Base-by-base conservation (phyloP, 2,329 filamentous ascomycete genomes). In the Dendryphion nanum region DNA sequence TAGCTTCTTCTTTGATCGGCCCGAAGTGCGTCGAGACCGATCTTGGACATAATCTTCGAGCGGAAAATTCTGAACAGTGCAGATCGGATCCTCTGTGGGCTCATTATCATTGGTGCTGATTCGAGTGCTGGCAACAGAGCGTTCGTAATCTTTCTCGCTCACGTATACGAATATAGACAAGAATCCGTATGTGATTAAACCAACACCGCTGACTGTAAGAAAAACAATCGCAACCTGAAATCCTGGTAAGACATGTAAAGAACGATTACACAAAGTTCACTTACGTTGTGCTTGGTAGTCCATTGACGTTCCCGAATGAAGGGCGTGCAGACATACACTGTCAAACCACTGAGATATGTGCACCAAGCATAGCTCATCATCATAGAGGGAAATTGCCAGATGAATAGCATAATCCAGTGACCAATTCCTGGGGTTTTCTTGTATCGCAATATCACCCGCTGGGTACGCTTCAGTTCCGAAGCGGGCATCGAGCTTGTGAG, bases 361-460 rank as follows among this genome's bases (percentile, higher is more conserved):
- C 44, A 41, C 57, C 55, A 59, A 1, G 55, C 45, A 33, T 58
- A 59, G 30, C 50, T 50, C 53, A 57, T 58, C 3, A 47, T 51
- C 57, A 59, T 61, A 4, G 47, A 54, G 10, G 57, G 51, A 18
- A 57, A 59, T 23, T 58, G 55, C 57, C 55, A 61, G 18, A 57
- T 45, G 39, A 58, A 59, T 2, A 61, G 12, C 57, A 61, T 58
- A 2, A 50, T 36, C 41, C 50, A 57, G 30, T 59, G 55, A 7
- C 44, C 47, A 19, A 54, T 36, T 7, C 53, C 45, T 10, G 55
- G 55, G 7, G 32, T 51, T 16, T 45, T 49, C 36, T 47, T 53
- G 26, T 53, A 58, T 19, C 51, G 40, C 31, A 57, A 34, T 7
- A 61, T 54, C 0, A 51, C 46, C 5, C 48, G 42, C 23, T 35